Conservation (phyloP, 305 asterid genomes). For the Solanum aculeatissimum region DNA sequence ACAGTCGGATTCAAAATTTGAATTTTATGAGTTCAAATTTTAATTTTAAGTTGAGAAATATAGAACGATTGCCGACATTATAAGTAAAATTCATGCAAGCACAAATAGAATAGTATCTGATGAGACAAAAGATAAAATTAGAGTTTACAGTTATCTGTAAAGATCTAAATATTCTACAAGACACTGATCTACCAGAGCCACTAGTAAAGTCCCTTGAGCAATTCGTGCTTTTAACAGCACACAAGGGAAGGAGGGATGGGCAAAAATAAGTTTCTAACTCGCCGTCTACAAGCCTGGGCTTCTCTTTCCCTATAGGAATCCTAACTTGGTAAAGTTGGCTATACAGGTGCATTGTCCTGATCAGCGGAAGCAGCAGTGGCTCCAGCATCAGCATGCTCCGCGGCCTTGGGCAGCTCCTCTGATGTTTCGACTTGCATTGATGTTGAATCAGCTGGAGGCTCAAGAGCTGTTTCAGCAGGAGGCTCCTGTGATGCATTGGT, state of each 20-base stretch:
- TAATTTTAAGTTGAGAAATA: too few species aligned
- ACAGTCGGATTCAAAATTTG: background rate
- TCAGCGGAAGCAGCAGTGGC: background rate
- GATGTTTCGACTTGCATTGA: background rate
- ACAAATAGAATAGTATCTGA: background rate
- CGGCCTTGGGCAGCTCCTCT: background rate
- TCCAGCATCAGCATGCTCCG: constrained; percentile 7
- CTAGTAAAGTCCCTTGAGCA: background rate
- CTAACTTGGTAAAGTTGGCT: background rate
- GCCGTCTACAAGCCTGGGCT: background rate
- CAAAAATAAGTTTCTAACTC: background rate
- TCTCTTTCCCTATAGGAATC: background rate
- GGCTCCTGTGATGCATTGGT: background rate
- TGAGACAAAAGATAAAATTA: background rate
- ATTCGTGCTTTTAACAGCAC: background rate
- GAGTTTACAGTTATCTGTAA: background rate
- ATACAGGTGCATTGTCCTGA: background rate
- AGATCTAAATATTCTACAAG: background rate
- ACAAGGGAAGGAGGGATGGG: background rate
- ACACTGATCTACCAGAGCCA: background rate
- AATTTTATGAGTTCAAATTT: background rate
- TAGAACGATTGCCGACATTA: background rate
- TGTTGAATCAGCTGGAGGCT: background rate
- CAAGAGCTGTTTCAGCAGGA: background rate
- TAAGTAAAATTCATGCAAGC: background rate